phyloP scores from a whole-genome alignment of 768 basidiomycete genomes.

The Galerina sulciceps region DNA sequence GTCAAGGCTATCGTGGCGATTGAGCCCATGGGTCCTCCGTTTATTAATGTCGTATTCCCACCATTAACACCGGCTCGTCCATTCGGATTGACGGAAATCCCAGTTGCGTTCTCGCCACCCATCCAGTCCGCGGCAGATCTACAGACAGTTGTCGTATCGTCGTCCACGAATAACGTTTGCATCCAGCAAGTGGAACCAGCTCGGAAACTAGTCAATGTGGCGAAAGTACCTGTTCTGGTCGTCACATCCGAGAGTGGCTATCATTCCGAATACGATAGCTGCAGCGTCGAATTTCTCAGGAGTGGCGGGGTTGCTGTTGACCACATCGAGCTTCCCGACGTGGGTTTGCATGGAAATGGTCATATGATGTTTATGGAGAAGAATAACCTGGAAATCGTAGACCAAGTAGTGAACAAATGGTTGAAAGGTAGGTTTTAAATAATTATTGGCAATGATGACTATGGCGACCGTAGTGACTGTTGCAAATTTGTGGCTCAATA shows the following conservation, averaged over 20 bases:
- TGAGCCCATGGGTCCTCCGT: constrained; percentile 56
- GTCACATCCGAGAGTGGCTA: constrained; percentile 56
- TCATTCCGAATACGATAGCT: constrained; percentile 52
- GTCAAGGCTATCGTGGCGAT: constrained; percentile 53
- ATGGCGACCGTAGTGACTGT: too few relatives aligned
- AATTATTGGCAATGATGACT: neutral
- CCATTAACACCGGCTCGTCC: constrained; percentile 40
- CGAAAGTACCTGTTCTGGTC: constrained; percentile 46
- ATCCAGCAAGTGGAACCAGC: constrained; percentile 48
- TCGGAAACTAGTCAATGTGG: constrained; percentile 44
- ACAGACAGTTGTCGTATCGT: constrained; percentile 26
- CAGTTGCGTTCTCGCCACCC: constrained; percentile 47
- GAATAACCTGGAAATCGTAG: constrained; percentile 48
- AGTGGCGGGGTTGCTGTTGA: constrained; percentile 50
- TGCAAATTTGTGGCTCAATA: too few relatives aligned
- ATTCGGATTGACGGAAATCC: constrained; percentile 53
- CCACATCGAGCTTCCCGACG: constrained; percentile 40
- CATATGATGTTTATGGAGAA: constrained; percentile 64
- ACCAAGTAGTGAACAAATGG: constrained; percentile 45
- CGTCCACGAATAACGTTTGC: constrained; percentile 38
- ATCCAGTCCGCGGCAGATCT: constrained; percentile 43
- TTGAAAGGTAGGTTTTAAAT: constrained; percentile 4
- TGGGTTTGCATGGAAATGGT: constrained; percentile 56
- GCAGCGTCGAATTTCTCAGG: constrained; percentile 44
- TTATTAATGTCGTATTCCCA: constrained; percentile 43